These are phyloP conservation scores for Vaccinium myrtillus DNA, from an alignment of 148 eudicot species.

Conservation along the genomic window DNA sequence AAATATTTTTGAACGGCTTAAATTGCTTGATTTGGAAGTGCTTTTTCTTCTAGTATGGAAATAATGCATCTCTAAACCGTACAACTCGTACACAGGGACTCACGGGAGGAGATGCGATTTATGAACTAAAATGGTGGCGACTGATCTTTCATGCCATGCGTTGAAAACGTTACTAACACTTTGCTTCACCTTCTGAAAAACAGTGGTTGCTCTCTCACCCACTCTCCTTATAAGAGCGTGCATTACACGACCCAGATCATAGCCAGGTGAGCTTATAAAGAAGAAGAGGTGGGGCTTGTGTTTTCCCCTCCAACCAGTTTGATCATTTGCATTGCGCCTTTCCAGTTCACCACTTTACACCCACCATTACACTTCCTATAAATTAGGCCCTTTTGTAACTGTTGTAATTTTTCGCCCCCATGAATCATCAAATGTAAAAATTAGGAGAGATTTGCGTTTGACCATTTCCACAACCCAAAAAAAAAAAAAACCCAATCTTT, in stretches of 20 bases:
- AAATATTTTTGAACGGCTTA: too few relatives aligned
- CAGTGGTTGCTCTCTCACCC: background rate
- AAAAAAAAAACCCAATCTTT: background rate
- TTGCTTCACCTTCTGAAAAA: background rate
- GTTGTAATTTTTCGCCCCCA: background rate
- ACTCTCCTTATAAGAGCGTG: background rate
- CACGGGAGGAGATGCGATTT: background rate
- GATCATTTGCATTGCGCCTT: background rate
- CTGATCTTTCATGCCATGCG: background rate
- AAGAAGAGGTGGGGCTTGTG: background rate
- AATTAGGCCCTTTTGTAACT: background rate
- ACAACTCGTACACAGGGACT: background rate
- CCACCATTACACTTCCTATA: constrained; percentile 12
- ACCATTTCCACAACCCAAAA: background rate
- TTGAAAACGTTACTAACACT: background rate
- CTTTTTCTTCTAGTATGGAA: background rate
- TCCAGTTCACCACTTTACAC: background rate
- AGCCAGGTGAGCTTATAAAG: background rate
- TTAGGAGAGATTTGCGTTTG: constrained; percentile 13
- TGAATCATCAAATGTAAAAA: background rate
- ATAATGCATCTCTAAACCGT: background rate
- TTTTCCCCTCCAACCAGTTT: background rate
- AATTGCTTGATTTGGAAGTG: background rate
- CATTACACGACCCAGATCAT: background rate
- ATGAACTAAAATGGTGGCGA: background rate